These are phyloP conservation scores for Triticum dicoccoides DNA, from an alignment of 176 grass and related monocot genomes.

Conservation along the genomic window DNA sequence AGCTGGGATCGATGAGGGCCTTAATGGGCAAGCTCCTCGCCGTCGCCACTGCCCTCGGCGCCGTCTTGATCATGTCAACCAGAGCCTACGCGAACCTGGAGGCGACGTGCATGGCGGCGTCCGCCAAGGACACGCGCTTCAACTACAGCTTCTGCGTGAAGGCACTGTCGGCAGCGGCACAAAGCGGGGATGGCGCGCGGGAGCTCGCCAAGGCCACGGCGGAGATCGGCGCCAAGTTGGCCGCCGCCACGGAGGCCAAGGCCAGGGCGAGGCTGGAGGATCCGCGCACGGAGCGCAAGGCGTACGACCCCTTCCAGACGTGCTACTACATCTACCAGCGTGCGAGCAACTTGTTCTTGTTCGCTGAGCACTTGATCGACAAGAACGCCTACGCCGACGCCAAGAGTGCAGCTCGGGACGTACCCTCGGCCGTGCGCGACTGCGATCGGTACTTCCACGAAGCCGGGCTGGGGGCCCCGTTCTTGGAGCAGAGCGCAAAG, in stretches of 20 bases:
- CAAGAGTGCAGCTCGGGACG: not conserved
- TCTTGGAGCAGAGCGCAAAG: not conserved
- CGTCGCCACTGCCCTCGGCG: not conserved
- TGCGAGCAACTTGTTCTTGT: not conserved
- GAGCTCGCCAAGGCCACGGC: not conserved
- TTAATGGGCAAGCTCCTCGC: not conserved
- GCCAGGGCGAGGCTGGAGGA: not conserved
- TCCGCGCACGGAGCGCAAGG: not conserved
- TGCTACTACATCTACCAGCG: not conserved
- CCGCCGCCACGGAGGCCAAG: not conserved
- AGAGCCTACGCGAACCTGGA: not conserved
- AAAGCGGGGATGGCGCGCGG: not conserved
- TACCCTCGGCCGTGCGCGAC: not conserved
- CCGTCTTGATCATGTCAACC: not conserved
- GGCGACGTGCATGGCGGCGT: not conserved
- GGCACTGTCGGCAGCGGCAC: not conserved
- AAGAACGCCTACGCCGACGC: not conserved
- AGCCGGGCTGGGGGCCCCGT: not conserved
- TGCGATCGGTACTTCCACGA: not conserved
- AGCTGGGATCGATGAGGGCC: not conserved
- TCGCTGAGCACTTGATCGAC: not conserved
- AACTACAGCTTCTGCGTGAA: constrained; percentile 7
- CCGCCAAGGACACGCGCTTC: not conserved
- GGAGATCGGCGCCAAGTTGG: not conserved
- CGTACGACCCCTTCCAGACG: not conserved